Base-by-base conservation (phyloP, 2,329 filamentous ascomycete species). In the Colletotrichum sp. region DNA sequence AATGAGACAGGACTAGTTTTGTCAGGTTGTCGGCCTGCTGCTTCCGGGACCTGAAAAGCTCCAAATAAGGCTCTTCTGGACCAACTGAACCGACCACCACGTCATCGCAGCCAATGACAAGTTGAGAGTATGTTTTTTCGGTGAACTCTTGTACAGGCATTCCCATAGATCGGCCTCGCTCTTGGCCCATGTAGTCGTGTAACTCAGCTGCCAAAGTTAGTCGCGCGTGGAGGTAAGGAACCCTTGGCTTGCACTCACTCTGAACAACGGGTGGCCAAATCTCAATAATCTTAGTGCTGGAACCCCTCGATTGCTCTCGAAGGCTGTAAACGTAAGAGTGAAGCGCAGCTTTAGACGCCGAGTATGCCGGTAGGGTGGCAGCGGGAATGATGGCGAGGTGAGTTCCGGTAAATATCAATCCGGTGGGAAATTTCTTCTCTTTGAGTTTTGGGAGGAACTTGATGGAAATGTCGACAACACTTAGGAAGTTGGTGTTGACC, bases 321-420 rank as follows among this genome's bases (percentile, higher is more conserved):
- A 89, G 80, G 71, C 87, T 84, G 52, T 86, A 79, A 7, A 84
- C 79, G 73, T 86, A 88, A 5, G 82, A 79, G 63, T 86, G 84
- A 36, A 88, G 77, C 0, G 87, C 87, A 0, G 86, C 85, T 78
- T 88, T 89, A 9, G 85, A 85, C 2, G 86, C 86, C 5, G 82
- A 87, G 79, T 88, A 89, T 0, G 83, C 85, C 0, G 86, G 81
- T 55, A 85, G 78, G 6, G 77, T 72, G 9, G 80, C 73, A 0
- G 82, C 82, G 0, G 87, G 86, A 7, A 88, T 80, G 18, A 88
- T 7, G 30, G 63, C 64, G 75, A 80, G 43, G 32, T 77, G 71
- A 0, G 78, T 78, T 28, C 78, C 79, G 4, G 79, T 80, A 30
- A 80, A 60, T 13, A 78, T 71, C 16, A 80, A 28, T 24, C 68